Evolutionary conservation across 2,329 filamentous ascomycete species (phyloP).

Genomic region (Purpureocillium takamizusanense): DNA sequence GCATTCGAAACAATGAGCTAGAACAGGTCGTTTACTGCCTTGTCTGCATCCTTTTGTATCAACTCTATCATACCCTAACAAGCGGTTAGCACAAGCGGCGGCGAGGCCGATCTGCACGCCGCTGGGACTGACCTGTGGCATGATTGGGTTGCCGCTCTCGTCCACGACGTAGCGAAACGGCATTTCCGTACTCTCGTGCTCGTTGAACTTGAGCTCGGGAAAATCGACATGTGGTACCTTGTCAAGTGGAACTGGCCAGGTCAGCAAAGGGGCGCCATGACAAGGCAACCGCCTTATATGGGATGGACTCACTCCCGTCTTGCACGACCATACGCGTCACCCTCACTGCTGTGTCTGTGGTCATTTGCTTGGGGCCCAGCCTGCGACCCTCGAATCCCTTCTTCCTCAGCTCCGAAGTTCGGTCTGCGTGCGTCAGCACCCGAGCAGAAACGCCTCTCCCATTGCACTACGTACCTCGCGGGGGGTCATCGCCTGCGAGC

Average conservation of each 20-base stretch:
- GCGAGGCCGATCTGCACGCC: background rate
- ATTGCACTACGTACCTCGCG: constrained; percentile 56
- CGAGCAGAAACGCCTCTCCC: constrained; percentile 2
- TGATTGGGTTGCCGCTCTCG: constrained; percentile 67
- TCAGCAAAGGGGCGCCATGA: background rate
- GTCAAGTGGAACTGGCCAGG: constrained; percentile 57
- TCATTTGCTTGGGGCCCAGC: constrained; percentile 92
- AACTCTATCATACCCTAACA: constrained; percentile 83
- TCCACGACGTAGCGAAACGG: constrained; percentile 90
- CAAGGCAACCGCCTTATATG: background rate
- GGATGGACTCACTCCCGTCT: constrained; percentile 55
- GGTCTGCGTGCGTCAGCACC: constrained; percentile 46
- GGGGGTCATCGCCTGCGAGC: constrained; percentile 75
- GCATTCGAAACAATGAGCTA: constrained; percentile 23
- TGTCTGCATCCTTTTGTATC: constrained; percentile 89
- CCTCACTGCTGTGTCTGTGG: constrained; percentile 91
- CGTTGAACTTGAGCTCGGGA: constrained; percentile 81
- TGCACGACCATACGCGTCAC: constrained; percentile 87
- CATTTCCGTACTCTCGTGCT: constrained; percentile 94
- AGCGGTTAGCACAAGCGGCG: constrained; percentile 12
- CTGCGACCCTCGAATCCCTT: constrained; percentile 86
- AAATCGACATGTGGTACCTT: constrained; percentile 77
- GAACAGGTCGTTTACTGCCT: constrained; percentile 79
- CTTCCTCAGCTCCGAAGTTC: constrained; percentile 88
- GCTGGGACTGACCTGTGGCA: constrained; percentile 64